Conservation (phyloP, 179 eudicot genomes). For the Beta macrorhiza region DNA sequence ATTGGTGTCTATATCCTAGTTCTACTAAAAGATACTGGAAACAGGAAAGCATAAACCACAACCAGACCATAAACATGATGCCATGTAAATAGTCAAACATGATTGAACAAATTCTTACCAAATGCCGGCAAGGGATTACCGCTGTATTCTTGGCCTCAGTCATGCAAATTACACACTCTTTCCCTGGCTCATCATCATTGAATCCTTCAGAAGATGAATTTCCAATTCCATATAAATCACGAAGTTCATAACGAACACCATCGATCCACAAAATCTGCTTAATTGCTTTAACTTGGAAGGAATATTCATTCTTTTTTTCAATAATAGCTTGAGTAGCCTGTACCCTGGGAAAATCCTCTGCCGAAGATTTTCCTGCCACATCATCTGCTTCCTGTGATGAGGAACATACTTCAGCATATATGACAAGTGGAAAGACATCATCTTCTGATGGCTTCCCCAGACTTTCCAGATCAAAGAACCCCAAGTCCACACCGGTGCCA, state of each 20-base stretch:
- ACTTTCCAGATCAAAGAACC: constrained; percentile 63
- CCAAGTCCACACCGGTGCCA: constrained; percentile 82
- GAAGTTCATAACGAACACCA: constrained; percentile 78
- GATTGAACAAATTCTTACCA: constrained; percentile 51
- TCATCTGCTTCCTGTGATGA: constrained; percentile 35
- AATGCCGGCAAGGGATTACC: constrained; percentile 88
- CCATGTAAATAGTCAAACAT: neutral
- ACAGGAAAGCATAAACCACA: neutral
- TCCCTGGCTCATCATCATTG: constrained; percentile 62
- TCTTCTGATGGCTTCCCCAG: constrained; percentile 64
- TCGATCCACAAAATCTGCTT: constrained; percentile 77
- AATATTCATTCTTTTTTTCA: constrained; percentile 46
- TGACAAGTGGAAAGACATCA: constrained; percentile 82
- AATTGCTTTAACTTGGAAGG: constrained; percentile 63
- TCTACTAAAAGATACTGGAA: too few species aligned
- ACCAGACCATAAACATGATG: neutral
- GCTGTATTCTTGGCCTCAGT: constrained; percentile 89
- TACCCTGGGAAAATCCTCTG: constrained; percentile 45
- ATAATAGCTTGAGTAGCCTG: constrained; percentile 83
- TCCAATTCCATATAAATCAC: constrained; percentile 80
- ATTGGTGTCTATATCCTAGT: too few species aligned
- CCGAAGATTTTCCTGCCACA: constrained; percentile 28
- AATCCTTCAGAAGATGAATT: constrained; percentile 52
- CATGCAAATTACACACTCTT: constrained; percentile 93
- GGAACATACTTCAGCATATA: constrained; percentile 61